Evolutionary conservation across 2,329 filamentous ascomycete species (phyloP), one percentile per base, ranked within the genome.

Genomic region (Colletotrichum salicis): DNA sequence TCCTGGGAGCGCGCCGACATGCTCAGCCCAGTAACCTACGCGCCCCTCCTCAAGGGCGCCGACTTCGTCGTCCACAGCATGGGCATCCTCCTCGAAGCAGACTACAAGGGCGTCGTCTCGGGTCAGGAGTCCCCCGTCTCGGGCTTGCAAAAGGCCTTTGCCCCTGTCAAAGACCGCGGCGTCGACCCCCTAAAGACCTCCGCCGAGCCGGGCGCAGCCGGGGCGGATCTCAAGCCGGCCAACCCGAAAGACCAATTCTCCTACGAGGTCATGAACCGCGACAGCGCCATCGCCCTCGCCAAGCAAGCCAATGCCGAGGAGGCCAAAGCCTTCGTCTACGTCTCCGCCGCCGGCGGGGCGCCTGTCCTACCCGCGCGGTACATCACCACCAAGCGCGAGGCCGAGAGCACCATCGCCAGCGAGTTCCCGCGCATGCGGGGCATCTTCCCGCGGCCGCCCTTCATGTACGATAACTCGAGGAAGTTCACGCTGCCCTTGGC

Each of bases 251-350:
- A 91, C 31, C 93, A 96, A 82, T 86, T 97, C 77, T 98, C 96
- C 22, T 99, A 99, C 84, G 96, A 98, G 85, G 87, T 95, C 72
- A 98, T 99, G 94, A 99, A 99, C 84, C 90, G 96, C 69, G 96
- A 98, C 83, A 90, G 86, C 84, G 96, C 96, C 59, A 90, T 98
- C 73, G 89, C 92, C 66, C 87, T 98, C 15, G 96, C 96, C 15
- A 90, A 92, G 78, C 93, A 96, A 79, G 91, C 95, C 1, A 87
- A 88, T 31, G 84, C 84, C 41, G 89, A 90, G 71, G 86, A 90
- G 45, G 91, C 92, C 15, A 83, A 87, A 22, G 90, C 91, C 0
- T 98, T 97, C 80, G 90, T 92, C 71, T 98, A 94, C 85, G 92
- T 99, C 73, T 97, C 95, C 45, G 96, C 96, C 2, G 93, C 94